Evolutionary conservation across 2,329 filamentous ascomycete species (phyloP), one percentile per base, ranked within the genome.

Genomic region (Penicillium sp.): DNA sequence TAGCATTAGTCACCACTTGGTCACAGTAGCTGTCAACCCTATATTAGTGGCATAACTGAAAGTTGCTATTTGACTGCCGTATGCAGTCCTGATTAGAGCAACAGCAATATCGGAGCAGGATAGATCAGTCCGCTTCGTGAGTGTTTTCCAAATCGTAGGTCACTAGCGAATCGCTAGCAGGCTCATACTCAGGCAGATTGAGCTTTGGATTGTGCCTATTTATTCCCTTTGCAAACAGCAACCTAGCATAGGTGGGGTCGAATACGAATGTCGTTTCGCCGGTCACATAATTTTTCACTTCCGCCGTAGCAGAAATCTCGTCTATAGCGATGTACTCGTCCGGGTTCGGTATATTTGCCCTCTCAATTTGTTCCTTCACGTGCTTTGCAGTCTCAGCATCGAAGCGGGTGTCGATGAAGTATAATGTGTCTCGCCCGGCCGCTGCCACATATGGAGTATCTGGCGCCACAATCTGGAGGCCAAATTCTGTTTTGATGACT

Each of bases 191-290:
- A 14, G 59, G 56, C 37, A 61, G 14, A 47, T 59, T 61, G 33
- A 57, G 33, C 3, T 57, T 47, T n/a, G 53, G 50, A 23, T 61
- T 61, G 29, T 39, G 50, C 42, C 37, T 53, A 6, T 59, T 61
- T 21, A 61, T 59, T 16, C 37, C 43, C 42, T 45, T 37, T n/a
- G 57, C 59, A 57, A 61, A 61, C 13, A 61, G 8, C 16, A 61
- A 46, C 26, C 50, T 54, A 11, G 59, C 50, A 45, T 57, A 59
- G 31, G 19, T 5, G 21, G 53, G 59, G 26, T 61, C 59, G 16
- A 59, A 59, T 11, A 57, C 47, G 14, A 61, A 61, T 54, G 53
- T 54, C 19, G 57, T 61, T 57, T 61, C 57, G 42, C 50, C 53
- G 4, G 56, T 59, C 33, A 27, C 42, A 3, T 4, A 5, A 16